Conservation (phyloP, 805 yeast species). For the Saccharomycopsis javanensis region DNA sequence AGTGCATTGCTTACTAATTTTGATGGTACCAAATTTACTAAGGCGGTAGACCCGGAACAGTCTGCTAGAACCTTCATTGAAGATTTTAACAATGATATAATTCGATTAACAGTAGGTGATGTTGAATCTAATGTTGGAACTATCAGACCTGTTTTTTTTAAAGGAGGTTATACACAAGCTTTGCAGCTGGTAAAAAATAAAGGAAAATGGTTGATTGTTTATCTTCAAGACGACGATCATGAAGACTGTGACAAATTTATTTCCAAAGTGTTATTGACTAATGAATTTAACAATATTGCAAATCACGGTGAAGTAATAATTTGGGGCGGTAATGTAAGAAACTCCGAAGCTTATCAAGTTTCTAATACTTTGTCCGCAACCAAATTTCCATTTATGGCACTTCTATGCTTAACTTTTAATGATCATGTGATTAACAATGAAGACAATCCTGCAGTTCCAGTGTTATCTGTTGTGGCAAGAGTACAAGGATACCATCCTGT, state of each 20-base stretch:
- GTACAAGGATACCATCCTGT: conserved; percentile 48
- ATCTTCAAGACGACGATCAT: conserved; percentile 63
- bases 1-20: background rate
- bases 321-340: conserved; percentile 86
- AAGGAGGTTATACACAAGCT: conserved; percentile 76
- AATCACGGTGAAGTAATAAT: conserved; percentile 45
- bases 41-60: conserved; percentile 40
- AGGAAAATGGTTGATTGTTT: conserved; percentile 62
- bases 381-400: conserved; percentile 72
- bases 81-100: conserved; percentile 38
- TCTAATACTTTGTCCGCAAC: conserved; percentile 65
- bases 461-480: conserved; percentile 50
- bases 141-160: conserved; percentile 32
- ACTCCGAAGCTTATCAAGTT: conserved; percentile 75
- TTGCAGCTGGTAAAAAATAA: conserved; percentile 58
- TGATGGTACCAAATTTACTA: conserved; percentile 19
- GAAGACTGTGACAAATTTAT: conserved; percentile 50
- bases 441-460: conserved; percentile 39
- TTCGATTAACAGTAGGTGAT: conserved; percentile 7
- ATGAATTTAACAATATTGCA: conserved; percentile 38
- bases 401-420: conserved; percentile 56
- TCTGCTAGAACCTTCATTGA: conserved; percentile 42
- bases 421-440: conserved; percentile 47
- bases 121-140: conserved; percentile 12
- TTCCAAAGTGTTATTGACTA: conserved; percentile 42